A percentile compares a stretch with the other conserved stretches of the same genome.
Conservation (phyloP, 805 yeast species). For the Candida khao-thaluensis region DNA sequence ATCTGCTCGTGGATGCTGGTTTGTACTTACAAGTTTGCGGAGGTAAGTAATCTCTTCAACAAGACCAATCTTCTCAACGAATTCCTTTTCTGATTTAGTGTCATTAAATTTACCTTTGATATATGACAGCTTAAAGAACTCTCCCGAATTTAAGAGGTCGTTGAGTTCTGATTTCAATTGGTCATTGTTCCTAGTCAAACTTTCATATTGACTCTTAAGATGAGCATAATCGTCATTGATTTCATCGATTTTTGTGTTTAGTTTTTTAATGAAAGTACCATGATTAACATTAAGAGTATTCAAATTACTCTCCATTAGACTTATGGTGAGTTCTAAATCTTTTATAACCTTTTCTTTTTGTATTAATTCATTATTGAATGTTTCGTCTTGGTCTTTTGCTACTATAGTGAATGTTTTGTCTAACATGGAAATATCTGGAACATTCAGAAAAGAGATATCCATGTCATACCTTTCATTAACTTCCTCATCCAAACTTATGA, state of each 20-base stretch:
- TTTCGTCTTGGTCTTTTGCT: not conserved
- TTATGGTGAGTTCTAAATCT: slow-evolving; percentile 46
- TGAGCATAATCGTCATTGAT: slow-evolving; percentile 17
- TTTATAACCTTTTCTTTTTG: slow-evolving; percentile 33
- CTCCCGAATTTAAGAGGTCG: slow-evolving; percentile 12
- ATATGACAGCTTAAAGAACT: slow-evolving; percentile 11
- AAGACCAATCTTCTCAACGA: slow-evolving; percentile 33
- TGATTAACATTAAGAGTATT: slow-evolving; percentile 27
- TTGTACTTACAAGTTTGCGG: slow-evolving; percentile 27
- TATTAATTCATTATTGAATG: slow-evolving; percentile 4
- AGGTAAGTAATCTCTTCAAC: slow-evolving; percentile 46
- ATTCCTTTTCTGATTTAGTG: slow-evolving; percentile 32
- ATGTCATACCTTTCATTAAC: slow-evolving; percentile 5
- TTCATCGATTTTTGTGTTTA: slow-evolving; percentile 15
- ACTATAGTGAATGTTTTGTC: not conserved
- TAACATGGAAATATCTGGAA: not conserved
- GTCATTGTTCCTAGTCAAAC: slow-evolving; percentile 20
- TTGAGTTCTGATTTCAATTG: slow-evolving; percentile 22
- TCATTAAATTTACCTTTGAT: slow-evolving; percentile 26
- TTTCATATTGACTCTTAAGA: slow-evolving; percentile 4
- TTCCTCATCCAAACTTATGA: not conserved
- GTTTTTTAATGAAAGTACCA: slow-evolving; percentile 23
- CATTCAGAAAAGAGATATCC: not conserved
- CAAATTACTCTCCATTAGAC: slow-evolving; percentile 45
- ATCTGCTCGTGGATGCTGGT: slow-evolving; percentile 9